phyloP scores from a whole-genome alignment of 306 rosid genomes.

The Prosopis cineraria region DNA sequence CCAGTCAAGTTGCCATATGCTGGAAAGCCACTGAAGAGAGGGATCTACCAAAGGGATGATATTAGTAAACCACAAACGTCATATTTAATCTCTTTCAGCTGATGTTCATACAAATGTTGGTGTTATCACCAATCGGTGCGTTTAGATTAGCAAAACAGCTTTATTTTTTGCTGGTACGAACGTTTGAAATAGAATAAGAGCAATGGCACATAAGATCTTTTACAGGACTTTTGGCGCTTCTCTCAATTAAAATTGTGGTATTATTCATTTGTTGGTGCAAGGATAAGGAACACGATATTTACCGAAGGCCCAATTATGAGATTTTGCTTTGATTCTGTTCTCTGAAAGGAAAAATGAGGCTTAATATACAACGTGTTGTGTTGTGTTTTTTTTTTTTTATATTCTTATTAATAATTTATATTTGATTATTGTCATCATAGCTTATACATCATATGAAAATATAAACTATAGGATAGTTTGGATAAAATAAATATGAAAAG shows the following conservation, averaged over 20 bases:
- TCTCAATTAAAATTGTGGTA: not conserved
- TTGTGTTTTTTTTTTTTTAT: no score
- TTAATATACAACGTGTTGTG: no score
- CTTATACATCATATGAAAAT: no score
- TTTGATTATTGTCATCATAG: no score
- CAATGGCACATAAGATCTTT: not conserved
- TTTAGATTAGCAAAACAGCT: not conserved
- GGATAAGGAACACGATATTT: not conserved
- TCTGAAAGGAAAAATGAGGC: not conserved
- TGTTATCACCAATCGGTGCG: not conserved
- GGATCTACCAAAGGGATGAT: not conserved
- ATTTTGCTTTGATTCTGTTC: not conserved
- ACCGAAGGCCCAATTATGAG: not conserved
- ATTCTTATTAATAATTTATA: no score
- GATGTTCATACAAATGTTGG: not conserved
- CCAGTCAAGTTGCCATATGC: not conserved
- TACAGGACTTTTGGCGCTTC: not conserved
- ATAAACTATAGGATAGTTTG: no score
- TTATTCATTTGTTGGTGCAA: not conserved
- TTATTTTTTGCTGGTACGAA: not conserved
- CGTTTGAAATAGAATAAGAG: not conserved
- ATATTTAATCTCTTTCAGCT: slow-evolving; percentile 2
- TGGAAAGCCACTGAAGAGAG: not conserved
- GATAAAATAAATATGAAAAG: no score
- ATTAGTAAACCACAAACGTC: not conserved